These are phyloP conservation scores for Coniochaeta prunicola DNA, from an alignment of 2,329 filamentous ascomycete genomes.

Conservation along the genomic window DNA sequence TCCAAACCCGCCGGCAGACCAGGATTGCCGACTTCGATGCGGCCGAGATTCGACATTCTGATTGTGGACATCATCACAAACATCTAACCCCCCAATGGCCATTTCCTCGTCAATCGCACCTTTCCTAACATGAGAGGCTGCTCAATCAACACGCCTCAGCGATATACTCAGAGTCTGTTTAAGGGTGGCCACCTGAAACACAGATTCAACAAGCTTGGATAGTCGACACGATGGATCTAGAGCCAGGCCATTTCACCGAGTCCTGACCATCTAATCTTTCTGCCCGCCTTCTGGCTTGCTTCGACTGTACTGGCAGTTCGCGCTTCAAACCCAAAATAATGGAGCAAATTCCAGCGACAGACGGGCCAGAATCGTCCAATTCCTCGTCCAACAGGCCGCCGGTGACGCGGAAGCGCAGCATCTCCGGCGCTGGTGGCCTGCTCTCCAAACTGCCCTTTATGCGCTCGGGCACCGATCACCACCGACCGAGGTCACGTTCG, in stretches of 20 bases:
- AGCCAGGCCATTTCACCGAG: not conserved
- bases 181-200: too few species aligned
- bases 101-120: not conserved
- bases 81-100: not conserved
- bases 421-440: conserved; percentile 44
- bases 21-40: not conserved
- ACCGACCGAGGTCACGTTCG: conserved; percentile 14
- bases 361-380: not conserved
- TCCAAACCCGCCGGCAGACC: not conserved
- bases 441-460: conserved; percentile 66
- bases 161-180: too few species aligned
- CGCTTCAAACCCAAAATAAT: not conserved
- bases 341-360: not conserved
- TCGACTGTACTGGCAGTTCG: not conserved
- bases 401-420: conserved; percentile 37
- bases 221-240: not conserved
- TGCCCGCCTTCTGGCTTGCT: not conserved
- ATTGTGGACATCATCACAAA: not conserved
- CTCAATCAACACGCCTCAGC: too few species aligned
- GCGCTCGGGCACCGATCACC: conserved; percentile 31
- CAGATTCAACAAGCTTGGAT: not conserved
- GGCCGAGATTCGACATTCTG: not conserved
- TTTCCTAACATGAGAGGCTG: not conserved
- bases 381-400: not conserved
- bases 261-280: not conserved